phyloP scores from a whole-genome alignment of 768 basidiomycete species.

The Lactifluus pinguis region DNA sequence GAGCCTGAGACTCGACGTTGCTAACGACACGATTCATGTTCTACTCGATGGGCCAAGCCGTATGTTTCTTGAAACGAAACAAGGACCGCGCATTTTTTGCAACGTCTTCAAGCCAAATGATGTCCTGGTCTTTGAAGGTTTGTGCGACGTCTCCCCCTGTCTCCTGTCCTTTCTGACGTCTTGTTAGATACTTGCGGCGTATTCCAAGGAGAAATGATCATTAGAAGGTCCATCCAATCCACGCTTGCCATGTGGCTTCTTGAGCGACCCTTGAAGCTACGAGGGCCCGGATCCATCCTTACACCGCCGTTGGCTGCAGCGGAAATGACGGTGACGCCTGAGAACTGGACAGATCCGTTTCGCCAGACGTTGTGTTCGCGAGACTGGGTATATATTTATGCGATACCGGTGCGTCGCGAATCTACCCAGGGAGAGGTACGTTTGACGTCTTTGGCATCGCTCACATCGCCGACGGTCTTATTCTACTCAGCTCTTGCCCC shows the following conservation, averaged over 20 bases:
- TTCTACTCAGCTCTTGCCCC: neutral
- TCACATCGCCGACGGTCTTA: neutral
- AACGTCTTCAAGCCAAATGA: neutral
- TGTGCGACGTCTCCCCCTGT: neutral
- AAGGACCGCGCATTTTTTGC: neutral
- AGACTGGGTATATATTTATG: neutral
- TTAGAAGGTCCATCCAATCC: neutral
- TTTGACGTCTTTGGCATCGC: neutral
- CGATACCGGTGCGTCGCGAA: neutral
- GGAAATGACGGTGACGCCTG: neutral
- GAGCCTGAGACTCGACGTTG: neutral
- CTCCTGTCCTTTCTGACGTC: neutral
- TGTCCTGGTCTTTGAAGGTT: neutral
- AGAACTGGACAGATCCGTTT: neutral
- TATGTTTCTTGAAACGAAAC: neutral
- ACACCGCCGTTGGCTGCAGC: neutral
- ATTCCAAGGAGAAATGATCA: neutral
- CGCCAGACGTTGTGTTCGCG: neutral
- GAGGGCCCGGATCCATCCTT: neutral
- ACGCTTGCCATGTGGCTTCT: neutral
- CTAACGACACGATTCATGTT: neutral
- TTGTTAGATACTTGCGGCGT: neutral
- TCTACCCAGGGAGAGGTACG: neutral
- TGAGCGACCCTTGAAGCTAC: neutral
- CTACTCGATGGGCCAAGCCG: neutral